These are phyloP conservation scores for Suillus lakei DNA, from an alignment of 768 basidiomycete genomes.

Conservation along the genomic window DNA sequence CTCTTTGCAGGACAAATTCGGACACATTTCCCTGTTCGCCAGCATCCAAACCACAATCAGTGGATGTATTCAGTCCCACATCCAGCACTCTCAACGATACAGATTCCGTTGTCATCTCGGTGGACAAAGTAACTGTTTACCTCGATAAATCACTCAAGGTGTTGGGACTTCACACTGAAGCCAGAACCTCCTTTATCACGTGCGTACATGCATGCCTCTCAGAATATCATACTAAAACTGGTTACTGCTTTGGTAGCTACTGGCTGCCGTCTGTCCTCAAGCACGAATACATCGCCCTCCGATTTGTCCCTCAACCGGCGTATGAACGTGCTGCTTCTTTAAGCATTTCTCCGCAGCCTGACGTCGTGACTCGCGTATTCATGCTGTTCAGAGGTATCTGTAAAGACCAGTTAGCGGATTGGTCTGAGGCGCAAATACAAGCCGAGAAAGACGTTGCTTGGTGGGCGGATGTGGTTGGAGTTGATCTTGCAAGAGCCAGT, in stretches of 20 bases:
- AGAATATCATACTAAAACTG: not conserved
- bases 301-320: too few relatives aligned
- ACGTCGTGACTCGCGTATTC: too few relatives aligned
- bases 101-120: not conserved
- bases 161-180: not conserved
- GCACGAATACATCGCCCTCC: too few relatives aligned
- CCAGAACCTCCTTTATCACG: not conserved
- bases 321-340: too few relatives aligned
- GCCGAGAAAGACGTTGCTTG: too few relatives aligned
- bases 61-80: not conserved
- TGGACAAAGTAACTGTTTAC: not conserved
- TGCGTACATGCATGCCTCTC: not conserved
- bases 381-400: too few relatives aligned
- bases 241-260: not conserved
- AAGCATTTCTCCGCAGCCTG: too few relatives aligned
- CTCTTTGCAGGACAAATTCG: not conserved
- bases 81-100: not conserved
- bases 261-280: not conserved
- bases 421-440: too few relatives aligned
- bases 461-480: too few relatives aligned
- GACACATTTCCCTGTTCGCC: not conserved
- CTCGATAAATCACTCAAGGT: not conserved
- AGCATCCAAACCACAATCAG: not conserved
- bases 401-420: too few relatives aligned
- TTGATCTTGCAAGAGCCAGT: too few relatives aligned